A percentile compares a stretch with the other conserved stretches of the same genome.
These are phyloP conservation scores for Tetrahymena malaccensis DNA, from an alignment of 73 alveolate genomes.

Conservation along the genomic window DNA sequence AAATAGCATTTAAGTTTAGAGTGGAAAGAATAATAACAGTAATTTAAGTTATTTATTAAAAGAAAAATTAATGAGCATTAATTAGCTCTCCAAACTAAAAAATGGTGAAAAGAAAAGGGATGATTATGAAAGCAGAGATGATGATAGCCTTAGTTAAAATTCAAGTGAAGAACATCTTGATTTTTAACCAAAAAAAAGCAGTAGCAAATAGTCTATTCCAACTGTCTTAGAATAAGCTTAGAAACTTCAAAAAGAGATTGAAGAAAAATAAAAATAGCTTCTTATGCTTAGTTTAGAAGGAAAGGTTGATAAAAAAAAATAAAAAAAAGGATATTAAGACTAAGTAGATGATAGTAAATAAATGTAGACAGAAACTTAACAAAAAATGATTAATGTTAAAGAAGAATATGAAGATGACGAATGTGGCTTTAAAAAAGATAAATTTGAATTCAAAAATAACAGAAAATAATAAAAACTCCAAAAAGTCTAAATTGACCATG, in stretches of 20 bases:
- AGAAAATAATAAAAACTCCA: neutral
- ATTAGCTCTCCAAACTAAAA: neutral
- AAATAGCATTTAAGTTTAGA: neutral
- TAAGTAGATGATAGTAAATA: neutral
- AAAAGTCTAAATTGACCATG: neutral
- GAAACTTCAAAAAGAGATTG: neutral
- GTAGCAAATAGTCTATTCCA: neutral
- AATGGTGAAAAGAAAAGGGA: neutral
- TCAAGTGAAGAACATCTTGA: neutral
- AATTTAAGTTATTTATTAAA: neutral
- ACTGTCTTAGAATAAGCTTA: neutral
- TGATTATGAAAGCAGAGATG: neutral
- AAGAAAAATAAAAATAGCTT: neutral
- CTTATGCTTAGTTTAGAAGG: neutral
- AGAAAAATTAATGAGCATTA: neutral
- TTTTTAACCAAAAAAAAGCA: neutral
- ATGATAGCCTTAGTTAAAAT: neutral
- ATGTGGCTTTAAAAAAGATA: neutral
- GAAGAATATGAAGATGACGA: neutral
- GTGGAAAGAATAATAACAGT: neutral
- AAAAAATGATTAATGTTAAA: neutral
- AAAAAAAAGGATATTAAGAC: neutral
- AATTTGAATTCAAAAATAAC: neutral
- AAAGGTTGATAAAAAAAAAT: neutral
- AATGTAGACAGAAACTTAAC: neutral